phyloP scores from a whole-genome alignment of 73 alveolate species.

The Tetrahymena borealis region DNA sequence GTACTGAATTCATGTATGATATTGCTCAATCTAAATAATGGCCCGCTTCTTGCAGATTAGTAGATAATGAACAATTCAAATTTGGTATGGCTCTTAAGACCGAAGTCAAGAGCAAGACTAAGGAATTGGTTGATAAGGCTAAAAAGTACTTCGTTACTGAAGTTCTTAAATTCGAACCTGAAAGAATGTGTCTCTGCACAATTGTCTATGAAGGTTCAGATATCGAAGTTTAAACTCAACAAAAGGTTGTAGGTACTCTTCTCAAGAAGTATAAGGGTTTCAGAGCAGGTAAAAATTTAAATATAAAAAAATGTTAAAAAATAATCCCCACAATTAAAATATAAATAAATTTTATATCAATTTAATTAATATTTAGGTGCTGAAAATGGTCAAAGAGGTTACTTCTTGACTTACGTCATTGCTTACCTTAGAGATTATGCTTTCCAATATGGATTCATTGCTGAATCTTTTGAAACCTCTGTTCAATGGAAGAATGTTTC shows the following conservation, averaged over 20 bases:
- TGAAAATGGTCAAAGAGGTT: conserved; percentile 84
- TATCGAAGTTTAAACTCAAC: conserved; percentile 51
- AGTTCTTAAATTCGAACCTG: conserved; percentile 73
- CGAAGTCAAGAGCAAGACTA: conserved; percentile 35
- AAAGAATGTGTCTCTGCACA: conserved; percentile 69
- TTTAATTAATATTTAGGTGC: too few species aligned
- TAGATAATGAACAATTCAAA: conserved; percentile 75
- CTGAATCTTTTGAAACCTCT: conserved; percentile 83
- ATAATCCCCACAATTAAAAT: too few species aligned
- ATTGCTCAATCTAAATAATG: conserved; percentile 53
- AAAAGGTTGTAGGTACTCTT: conserved; percentile 42
- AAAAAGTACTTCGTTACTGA: conserved; percentile 65
- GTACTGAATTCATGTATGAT: conserved; percentile 76
- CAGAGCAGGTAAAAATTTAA: conserved; percentile 48
- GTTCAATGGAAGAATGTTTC: conserved; percentile 78
- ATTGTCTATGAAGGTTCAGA: conserved; percentile 74
- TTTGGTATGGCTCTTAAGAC: conserved; percentile 80
- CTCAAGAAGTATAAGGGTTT: conserved; percentile 67
- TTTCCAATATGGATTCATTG: conserved; percentile 55
- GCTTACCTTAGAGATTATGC: conserved; percentile 88
- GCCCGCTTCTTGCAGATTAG: conserved; percentile 84
- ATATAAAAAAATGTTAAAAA: too few species aligned
- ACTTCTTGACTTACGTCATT: conserved; percentile 78
- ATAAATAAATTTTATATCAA: too few species aligned
- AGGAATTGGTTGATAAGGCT: conserved; percentile 59